Evolutionary conservation across 1,284 basidiomycete genomes (phyloP), one percentile per base, ranked within the genome.

Genomic region (Psilocybe mexicana): DNA sequence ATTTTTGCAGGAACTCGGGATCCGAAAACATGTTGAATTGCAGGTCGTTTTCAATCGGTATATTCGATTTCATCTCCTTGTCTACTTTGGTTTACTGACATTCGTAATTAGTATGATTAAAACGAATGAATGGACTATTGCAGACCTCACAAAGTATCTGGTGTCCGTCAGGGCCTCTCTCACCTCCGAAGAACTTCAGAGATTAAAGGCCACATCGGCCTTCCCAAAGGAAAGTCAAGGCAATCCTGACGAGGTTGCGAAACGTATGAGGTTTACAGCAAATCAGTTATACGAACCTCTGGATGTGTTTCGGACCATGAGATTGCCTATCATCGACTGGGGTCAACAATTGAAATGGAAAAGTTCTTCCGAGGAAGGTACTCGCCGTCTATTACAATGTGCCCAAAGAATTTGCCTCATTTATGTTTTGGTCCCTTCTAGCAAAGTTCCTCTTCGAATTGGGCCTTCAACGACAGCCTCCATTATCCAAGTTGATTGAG

Each of bases 1-100:
- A 65, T 72, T 98, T 25, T 74, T 99, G 3, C 78, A 86, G 26
- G 83, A 82, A 0, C 76, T 98, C 0, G 95, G 94, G 7, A 93
- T 98, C 8, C 84, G 94, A 24, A 92, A 89, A 66, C 96, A 98
- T 65, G 94, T 98, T 10, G 93, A 96, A 57, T 78, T 96, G 1
- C 93, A 96, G 69, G 77, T 95, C 3, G 80, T 95, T n/a, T 96
- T 95, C 67, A 83, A 87, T 59, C 79, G 92, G 88, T 92, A 59
- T 58, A 43, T 24, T 38, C 26, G 26, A 35, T 52, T 18, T n/a
- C 25, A n/a, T 48, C 24, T 35, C 14, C 12, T 10, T 1, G 18
- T 54, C 7, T 10, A 18, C 28, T 26, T 8, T 26, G 30, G 8
- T 33, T 28, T 30, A 35, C 35, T 51, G 30, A 54, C 35, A 25